Evolutionary conservation across 2,329 filamentous ascomycete genomes (phyloP), one percentile per base, ranked within the genome.

Genomic region (Sclerotinia minor): DNA sequence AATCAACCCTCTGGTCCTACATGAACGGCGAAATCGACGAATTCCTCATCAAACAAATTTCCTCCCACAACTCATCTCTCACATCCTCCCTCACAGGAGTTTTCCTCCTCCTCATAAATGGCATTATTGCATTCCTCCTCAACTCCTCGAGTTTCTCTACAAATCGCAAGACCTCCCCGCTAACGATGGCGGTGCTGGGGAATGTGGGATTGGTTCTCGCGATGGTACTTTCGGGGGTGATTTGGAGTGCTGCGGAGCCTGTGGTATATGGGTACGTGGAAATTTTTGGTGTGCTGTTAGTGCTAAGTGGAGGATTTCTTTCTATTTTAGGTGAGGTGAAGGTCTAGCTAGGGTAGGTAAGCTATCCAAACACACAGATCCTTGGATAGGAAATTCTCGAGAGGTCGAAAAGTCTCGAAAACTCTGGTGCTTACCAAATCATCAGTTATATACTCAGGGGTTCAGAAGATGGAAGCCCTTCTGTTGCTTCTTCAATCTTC

Each of bases 131-230:
- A 15, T 84, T 87, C 65, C 77, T 83, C 8, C 81, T 86, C 68
- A 87, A 87, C 73, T 80, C 86, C 53, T 81, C 83, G 45, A 85
- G 83, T 5, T 86, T 87, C 76, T 82, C 82, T 68, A 84, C 85
- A 65, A 87, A 87, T 77, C 85, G 85, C 77, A 78, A 83, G 49
- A 82, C 84, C 7, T 84, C 85, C 64, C 84, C 84, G 24, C 76
- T 87, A 67, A 87, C 84, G 49, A 86, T 87, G 82, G 85, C 84
- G 8, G 83, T 87, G 6, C 85, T 84, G 69, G 84, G 83, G 66
- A 87, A 87, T 73, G 77, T 87, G 68, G 87, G 87, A 79, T 84
- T 86, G 75, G 83, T 83, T 69, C 75, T 86, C 54, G 86, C 84
- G 0, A 83, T 87, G 17, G 76, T 84, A 47, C 77, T 86, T 41